Conservation (phyloP, 2,329 filamentous ascomycete genomes). For the Neoarthrinium moseri region DNA sequence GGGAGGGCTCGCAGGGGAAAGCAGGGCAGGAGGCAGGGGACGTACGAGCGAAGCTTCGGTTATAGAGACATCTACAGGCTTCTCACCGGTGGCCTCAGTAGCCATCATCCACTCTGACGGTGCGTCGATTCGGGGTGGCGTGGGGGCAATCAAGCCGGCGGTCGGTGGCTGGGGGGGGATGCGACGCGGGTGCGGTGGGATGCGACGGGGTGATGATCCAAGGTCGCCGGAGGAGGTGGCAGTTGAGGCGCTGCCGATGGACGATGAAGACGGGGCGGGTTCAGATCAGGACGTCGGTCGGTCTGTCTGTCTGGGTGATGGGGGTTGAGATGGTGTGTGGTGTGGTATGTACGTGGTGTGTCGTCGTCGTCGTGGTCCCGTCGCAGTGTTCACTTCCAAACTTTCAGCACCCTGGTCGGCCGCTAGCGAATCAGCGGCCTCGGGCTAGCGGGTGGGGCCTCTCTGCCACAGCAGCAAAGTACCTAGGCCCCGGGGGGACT, state of each 20-base stretch:
- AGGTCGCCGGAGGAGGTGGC: background rate
- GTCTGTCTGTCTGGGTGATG: background rate
- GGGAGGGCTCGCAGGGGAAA: background rate
- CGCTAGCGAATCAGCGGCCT: conserved; percentile 2
- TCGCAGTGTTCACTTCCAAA: conserved; percentile 7
- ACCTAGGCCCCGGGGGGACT: too few species aligned
- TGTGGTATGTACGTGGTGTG: too few species aligned
- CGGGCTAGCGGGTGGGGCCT: conserved; percentile 2
- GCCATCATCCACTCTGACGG: conserved; percentile 30
- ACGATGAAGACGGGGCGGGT: too few species aligned
- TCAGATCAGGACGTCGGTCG: conserved; percentile 1
- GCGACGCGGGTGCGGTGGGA: background rate
- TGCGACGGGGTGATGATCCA: background rate
- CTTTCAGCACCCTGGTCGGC: conserved; percentile 1
- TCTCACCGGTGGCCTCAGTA: conserved; percentile 29
- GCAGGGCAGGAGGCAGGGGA: conserved; percentile 9
- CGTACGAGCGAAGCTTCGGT: conserved; percentile 30
- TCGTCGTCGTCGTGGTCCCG: too few species aligned
- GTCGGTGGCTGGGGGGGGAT: background rate
- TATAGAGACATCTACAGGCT: conserved; percentile 30
- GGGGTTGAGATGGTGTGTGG: conserved; percentile 3
- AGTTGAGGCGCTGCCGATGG: too few species aligned
- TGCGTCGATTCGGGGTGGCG: conserved; percentile 1
- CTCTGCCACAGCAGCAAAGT: too few species aligned
- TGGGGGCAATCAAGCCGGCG: conserved; percentile 8